Percentiles rank a stretch among this genome's conserved stretches.
These are phyloP conservation scores for Biancaea sappan DNA, from an alignment of 306 rosid species.

Conservation along the genomic window DNA sequence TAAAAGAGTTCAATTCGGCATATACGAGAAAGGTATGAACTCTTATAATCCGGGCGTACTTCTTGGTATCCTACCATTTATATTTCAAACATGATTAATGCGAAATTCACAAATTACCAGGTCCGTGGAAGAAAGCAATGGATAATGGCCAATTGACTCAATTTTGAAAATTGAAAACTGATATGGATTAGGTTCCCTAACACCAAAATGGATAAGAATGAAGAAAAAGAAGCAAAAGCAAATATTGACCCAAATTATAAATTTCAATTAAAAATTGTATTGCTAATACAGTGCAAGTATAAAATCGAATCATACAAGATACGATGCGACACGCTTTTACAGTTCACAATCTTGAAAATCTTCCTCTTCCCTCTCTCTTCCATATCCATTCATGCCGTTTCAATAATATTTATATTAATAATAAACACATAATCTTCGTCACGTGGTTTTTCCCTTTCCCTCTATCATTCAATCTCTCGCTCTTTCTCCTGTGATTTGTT, in stretches of 20 bases:
- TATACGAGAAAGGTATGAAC: background rate
- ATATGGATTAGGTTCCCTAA: background rate
- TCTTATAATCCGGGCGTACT: background rate
- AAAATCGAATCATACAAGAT: background rate
- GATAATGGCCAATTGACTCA: background rate
- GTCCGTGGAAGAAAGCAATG: background rate
- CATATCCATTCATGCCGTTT: too few species aligned
- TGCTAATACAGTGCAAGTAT: background rate
- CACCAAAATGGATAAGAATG: slow-evolving; percentile 15
- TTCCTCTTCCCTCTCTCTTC: background rate
- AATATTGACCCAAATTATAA: background rate
- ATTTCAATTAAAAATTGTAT: background rate
- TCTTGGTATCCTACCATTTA: background rate
- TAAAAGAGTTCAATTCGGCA: background rate
- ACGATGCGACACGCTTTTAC: background rate
- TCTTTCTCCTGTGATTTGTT: background rate
- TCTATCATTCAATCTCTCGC: background rate
- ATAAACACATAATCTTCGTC: background rate
- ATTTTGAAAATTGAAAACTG: background rate
- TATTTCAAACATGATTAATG: slow-evolving; percentile 8
- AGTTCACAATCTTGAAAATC: background rate
- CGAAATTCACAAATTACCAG: background rate
- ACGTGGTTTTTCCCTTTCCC: background rate
- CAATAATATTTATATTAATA: background rate
- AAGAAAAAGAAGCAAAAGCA: background rate